phyloP scores from a whole-genome alignment of 23 red algal genomes.

The Porphyridium purpureum region DNA sequence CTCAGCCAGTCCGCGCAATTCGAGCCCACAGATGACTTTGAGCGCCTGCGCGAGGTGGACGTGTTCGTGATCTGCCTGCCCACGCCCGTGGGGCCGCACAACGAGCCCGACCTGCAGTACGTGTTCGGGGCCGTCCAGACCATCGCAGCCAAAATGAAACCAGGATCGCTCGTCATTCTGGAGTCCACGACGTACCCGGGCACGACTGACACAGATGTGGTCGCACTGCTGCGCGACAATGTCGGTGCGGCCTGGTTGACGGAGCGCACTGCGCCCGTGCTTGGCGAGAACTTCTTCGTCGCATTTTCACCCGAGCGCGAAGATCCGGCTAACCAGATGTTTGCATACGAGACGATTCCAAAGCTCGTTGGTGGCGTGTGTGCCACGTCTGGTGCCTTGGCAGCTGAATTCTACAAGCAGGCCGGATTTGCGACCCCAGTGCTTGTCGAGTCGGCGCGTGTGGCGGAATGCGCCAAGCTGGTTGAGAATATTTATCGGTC shows the following conservation, averaged over 20 bases:
- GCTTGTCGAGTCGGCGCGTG: conserved; percentile 38
- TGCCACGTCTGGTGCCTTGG: conserved; percentile 21
- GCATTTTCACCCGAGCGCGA: conserved; percentile 57
- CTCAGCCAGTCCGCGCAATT: conserved; percentile 16
- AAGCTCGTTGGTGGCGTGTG: conserved; percentile 65
- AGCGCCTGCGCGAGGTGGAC: neutral
- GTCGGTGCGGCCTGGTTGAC: no score
- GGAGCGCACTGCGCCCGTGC: no score
- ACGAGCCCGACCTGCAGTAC: conserved; percentile 65
- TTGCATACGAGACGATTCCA: conserved; percentile 26
- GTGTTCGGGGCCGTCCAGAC: conserved; percentile 14
- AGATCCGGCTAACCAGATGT: conserved; percentile 19
- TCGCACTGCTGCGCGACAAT: conserved; percentile 9
- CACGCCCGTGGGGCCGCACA: conserved; percentile 41
- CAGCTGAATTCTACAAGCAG: conserved; percentile 21
- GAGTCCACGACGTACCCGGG: conserved; percentile 75
- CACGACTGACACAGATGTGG: conserved; percentile 46
- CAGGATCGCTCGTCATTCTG: conserved; percentile 25
- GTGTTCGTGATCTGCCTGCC: conserved; percentile 53
- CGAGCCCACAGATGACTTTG: conserved; percentile 6
- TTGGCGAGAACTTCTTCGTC: conserved; percentile 42
- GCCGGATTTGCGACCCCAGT: conserved; percentile 29
- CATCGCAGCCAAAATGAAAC: conserved; percentile 4
- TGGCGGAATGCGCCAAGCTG: conserved; percentile 74
- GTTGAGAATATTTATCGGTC: conserved; percentile 57